Base-by-base conservation (phyloP, 179 eudicot genomes). In the Amaranthus tricolor region DNA sequence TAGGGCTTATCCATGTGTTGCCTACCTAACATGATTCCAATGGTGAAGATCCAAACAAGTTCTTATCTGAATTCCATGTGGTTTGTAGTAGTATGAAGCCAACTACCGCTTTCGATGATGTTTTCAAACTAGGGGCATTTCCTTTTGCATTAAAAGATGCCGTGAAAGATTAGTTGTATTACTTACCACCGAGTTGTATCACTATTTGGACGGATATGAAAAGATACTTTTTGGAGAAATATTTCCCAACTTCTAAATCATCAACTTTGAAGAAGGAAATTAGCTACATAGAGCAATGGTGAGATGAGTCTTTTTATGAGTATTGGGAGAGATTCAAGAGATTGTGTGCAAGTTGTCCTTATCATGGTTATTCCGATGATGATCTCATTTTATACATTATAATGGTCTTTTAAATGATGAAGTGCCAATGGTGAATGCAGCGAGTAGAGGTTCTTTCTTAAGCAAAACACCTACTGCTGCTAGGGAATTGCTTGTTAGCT, bases 131-230 rank as follows among this genome's bases (percentile, higher is more conserved):
- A 45, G 20, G 72, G 49, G 78, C 72, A 1, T 75, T 75, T 48
- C 72, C 66, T 4, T 66, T 75, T 40, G 31, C 72, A 0, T 53
- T 66, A 1, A 44, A 53, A 7, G 72, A 66, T 48, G 1, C 64
- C 1, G 62, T n/a, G n/a, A n/a, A n/a, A n/a, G n/a, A n/a, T n/a
- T n/a, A n/a, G n/a, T n/a, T n/a, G n/a, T n/a, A n/a, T n/a, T 67
- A 67, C 20, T 40, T 75, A n/a, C 78, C 65, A 0, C 24, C 72
- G 0, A 55, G 66, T 1, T 31, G 62, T 5, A 55, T 75, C 5
- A 56, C 58, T 9, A 66, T 72, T 0, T 66, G 56, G 78, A 12
- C 43, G 4, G 62, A 75, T 6, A 66, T 75, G 65, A 55, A 43
- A 14, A 60, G 43, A 24, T 17, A 5, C n/a, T n/a, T n/a, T n/a